Base-by-base conservation (phyloP, 2,329 filamentous ascomycete species). In the Albifimbria verrucaria region DNA sequence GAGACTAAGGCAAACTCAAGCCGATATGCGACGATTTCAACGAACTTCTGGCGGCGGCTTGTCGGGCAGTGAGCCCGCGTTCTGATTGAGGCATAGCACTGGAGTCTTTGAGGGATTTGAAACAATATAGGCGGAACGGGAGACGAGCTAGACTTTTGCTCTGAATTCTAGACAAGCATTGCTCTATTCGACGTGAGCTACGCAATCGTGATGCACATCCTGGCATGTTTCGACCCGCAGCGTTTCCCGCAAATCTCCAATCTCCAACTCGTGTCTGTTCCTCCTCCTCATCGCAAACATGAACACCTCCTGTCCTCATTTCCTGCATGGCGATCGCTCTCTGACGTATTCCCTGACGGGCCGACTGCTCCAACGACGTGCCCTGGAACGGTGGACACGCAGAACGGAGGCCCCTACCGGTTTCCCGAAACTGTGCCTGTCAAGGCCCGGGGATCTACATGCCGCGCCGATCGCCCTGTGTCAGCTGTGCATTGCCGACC, bases 61-160 rank as follows among this genome's bases (percentile, higher is more conserved):
- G 32, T 39, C 12, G 32, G 32, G 11, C 32, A 17, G 18, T n/a
- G 32, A 39, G 32, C 5, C 15, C 18, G 32, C 12, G 18, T n/a
- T n/a, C 32, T 39, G 32, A 17, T 39, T 39, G 32, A 39, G 20
- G 47, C 47, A 49, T 49, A 49, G 47, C 47, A 41, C 18, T 48
- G 47, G 47, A 36, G 47, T 45, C 23, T 45, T 45, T 12, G 42
- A 39, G 32, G 32, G 32, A 39, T 39, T 39, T 39, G 32, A 12
- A 39, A 39, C 32, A n/a, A 39, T 39, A 39, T 39, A 12, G 32
- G 32, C 32, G 32, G 18, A 7, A 39, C 4, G 32, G 32, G 11
- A 39, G 32, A 39, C 18, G 32, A 39, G 32, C 11, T 39, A 39
- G 32, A 39, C 32, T 39, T n/a, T n/a, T 39, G 32, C 32, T 39